phyloP scores from a whole-genome alignment of 768 basidiomycete species.

The Porpolomopsis calyptriformis region DNA sequence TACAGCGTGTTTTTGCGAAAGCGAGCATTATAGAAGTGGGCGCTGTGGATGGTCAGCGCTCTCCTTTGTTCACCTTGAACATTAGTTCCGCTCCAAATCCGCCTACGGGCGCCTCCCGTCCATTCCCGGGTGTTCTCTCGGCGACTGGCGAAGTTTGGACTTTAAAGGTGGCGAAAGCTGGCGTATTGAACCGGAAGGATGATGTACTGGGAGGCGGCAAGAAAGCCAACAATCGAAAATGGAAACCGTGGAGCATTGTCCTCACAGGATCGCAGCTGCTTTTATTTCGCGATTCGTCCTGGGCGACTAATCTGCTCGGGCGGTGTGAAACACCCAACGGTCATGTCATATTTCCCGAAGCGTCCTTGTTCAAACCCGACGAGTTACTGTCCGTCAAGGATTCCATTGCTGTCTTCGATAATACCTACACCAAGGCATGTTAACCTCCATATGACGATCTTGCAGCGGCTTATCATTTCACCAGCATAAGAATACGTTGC shows the following conservation, averaged over 20 bases:
- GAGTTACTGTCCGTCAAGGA: constrained; percentile 73
- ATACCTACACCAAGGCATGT: constrained; percentile 63
- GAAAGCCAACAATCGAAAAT: constrained; percentile 70
- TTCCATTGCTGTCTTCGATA: constrained; percentile 72
- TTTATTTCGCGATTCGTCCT: constrained; percentile 70
- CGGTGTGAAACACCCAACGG: constrained; percentile 28
- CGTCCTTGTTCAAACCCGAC: constrained; percentile 60
- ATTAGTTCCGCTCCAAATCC: constrained; percentile 24
- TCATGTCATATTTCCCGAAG: constrained; percentile 28
- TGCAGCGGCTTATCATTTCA: constrained; percentile 2
- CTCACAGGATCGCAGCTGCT: constrained; percentile 86
- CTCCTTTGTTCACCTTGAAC: constrained; percentile 28
- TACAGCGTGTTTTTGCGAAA: constrained; percentile 53
- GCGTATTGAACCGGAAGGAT: constrained; percentile 72
- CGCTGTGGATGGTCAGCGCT: constrained; percentile 28
- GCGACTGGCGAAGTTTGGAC: constrained; percentile 26
- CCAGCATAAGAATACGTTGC: constrained; percentile 64
- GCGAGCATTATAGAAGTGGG: constrained; percentile 50
- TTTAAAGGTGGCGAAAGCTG: constrained; percentile 72
- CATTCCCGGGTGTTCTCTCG: constrained; percentile 17
- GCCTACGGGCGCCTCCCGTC: constrained; percentile 17
- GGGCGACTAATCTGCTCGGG: constrained; percentile 37
- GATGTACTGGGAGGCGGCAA: constrained; percentile 68
- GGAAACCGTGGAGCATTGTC: constrained; percentile 77
- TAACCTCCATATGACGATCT: background rate